phyloP scores from a whole-genome alignment of 2,329 filamentous ascomycete species.

The Fusarium proliferatum region DNA sequence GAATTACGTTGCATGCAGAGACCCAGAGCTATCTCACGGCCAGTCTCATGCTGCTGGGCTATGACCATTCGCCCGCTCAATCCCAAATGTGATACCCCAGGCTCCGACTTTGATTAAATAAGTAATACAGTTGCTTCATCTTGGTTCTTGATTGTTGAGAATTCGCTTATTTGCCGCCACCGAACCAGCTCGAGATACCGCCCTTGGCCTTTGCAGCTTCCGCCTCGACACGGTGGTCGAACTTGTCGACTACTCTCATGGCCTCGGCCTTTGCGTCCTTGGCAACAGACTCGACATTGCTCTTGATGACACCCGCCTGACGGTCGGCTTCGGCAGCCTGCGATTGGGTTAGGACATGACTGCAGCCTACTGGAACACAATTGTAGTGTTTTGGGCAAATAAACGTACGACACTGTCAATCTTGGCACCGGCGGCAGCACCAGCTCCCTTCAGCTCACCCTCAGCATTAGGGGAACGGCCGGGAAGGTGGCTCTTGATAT shows the following conservation, averaged over 20 bases:
- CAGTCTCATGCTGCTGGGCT: constrained; percentile 24
- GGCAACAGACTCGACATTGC: constrained; percentile 67
- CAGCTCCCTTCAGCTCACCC: constrained; percentile 67
- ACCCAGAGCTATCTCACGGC: constrained; percentile 10
- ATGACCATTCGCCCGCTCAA: constrained; percentile 20
- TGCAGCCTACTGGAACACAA: neutral
- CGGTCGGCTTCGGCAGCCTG: constrained; percentile 68
- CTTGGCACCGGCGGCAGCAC: constrained; percentile 67
- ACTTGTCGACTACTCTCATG: constrained; percentile 80
- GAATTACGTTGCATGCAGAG: constrained; percentile 24
- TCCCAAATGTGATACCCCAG: constrained; percentile 13
- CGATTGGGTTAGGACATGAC: constrained; percentile 2
- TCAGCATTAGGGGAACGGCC: constrained; percentile 70
- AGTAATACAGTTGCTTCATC: constrained; percentile 19
- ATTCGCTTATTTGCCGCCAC: constrained; percentile 57
- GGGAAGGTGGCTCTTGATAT: constrained; percentile 74
- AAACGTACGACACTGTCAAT: constrained; percentile 75
- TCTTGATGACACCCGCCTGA: constrained; percentile 71
- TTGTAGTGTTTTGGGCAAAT: neutral
- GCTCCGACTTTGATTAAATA: constrained; percentile 25
- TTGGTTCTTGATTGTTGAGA: neutral
- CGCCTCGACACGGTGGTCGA: constrained; percentile 84
- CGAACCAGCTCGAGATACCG: constrained; percentile 87
- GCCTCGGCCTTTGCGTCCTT: constrained; percentile 73
- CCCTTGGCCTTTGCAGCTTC: constrained; percentile 85